Conservation (phyloP, 2,329 filamentous ascomycete genomes). For the Berkeleyomyces rouxiae region DNA sequence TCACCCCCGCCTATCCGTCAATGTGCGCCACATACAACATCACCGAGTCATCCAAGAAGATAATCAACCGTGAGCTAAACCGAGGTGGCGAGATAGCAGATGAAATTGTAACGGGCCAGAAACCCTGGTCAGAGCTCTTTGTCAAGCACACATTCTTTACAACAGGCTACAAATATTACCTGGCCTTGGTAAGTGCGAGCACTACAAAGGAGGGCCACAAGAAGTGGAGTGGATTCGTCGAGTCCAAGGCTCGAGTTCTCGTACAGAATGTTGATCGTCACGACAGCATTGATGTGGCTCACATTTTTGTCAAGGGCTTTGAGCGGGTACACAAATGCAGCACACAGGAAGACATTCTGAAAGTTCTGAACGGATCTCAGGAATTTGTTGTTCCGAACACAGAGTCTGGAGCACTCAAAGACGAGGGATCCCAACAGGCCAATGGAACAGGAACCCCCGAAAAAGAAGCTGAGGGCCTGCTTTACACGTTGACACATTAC, state of each 20-base stretch:
- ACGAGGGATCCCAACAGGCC: constrained; percentile 18
- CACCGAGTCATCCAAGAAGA: constrained; percentile 64
- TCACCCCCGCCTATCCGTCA: constrained; percentile 90
- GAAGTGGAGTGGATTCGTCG: constrained; percentile 78
- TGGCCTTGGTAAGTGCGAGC: constrained; percentile 71
- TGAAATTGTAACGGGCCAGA: constrained; percentile 60
- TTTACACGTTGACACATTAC: constrained; percentile 89
- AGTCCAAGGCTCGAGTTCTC: constrained; percentile 80
- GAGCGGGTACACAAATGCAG: constrained; percentile 62
- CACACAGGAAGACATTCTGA: constrained; percentile 32
- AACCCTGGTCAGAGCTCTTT: constrained; percentile 77
- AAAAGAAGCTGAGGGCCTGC: constrained; percentile 20
- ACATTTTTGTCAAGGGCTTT: constrained; percentile 86
- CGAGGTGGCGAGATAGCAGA: constrained; percentile 63
- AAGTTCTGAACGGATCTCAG: constrained; percentile 38
- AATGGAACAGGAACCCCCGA: constrained; percentile 31
- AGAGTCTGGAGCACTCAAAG: neutral
- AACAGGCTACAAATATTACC: constrained; percentile 83
- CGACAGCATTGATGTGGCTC: constrained; percentile 62
- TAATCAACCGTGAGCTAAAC: constrained; percentile 70
- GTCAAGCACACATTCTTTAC: constrained; percentile 88
- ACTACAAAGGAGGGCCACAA: constrained; percentile 71
- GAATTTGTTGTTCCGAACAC: constrained; percentile 24
- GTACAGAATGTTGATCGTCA: constrained; percentile 72
- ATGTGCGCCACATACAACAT: constrained; percentile 98